Conservation (phyloP, 805 yeast species). For the Candida arabinofermentans region DNA sequence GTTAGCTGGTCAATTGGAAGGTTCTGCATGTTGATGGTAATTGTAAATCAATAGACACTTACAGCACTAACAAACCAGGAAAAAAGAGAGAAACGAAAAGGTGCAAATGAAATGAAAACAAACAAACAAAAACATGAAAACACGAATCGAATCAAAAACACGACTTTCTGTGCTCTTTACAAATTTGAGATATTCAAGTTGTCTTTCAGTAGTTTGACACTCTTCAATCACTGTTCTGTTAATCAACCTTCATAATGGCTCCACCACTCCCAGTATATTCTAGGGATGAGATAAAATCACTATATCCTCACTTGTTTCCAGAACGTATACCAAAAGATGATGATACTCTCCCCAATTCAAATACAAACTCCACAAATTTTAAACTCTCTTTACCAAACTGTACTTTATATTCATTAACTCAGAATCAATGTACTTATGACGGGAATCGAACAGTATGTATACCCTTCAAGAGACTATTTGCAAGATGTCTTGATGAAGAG, state of each 20-base stretch:
- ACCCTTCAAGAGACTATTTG: slow-evolving; percentile 46
- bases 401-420: slow-evolving; percentile 37
- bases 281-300: slow-evolving; percentile 31
- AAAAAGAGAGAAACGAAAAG: background rate
- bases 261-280: slow-evolving; percentile 46
- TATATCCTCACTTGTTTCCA: slow-evolving; percentile 25
- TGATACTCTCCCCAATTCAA: background rate
- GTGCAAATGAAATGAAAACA: background rate
- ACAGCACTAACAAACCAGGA: background rate
- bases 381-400: slow-evolving; percentile 17
- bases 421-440: slow-evolving; percentile 44
- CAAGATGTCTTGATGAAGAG: slow-evolving; percentile 35
- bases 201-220: background rate
- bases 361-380: background rate
- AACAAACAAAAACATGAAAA: background rate
- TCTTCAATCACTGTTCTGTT: too few relatives aligned
- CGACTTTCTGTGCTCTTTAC: too few relatives aligned
- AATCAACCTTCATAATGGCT: too few relatives aligned
- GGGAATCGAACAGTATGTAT: slow-evolving; percentile 40
- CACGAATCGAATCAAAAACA: background rate
- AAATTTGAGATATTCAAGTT: too few relatives aligned
- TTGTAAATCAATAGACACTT: background rate
- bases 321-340: slow-evolving; percentile 12
- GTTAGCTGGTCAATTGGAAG: slow-evolving; percentile 9
- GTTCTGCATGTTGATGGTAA: too few relatives aligned